Evolutionary conservation across 2,329 filamentous ascomycete genomes (phyloP).

Genomic region (Sporothrix curviconia): DNA sequence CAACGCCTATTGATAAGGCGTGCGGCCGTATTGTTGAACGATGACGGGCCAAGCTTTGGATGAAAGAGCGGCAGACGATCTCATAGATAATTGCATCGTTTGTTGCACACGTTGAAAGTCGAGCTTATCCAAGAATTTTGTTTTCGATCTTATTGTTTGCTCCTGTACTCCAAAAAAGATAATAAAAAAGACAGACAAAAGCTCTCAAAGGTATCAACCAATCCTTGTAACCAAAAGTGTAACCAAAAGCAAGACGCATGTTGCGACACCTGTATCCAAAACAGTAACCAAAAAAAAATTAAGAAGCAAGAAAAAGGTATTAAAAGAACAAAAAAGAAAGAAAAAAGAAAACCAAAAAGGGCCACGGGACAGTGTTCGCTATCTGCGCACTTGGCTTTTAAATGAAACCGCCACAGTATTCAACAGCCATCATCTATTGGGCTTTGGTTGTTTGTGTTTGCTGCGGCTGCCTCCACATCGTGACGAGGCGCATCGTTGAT

Average conservation of each 20-base stretch:
- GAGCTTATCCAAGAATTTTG: no score
- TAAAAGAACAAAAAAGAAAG: not conserved
- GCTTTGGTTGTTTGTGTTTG: constrained; percentile 2
- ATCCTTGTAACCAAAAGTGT: not conserved
- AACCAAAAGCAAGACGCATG: not conserved
- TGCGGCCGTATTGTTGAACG: not conserved
- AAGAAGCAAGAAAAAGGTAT: not conserved
- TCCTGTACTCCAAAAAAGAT: no score
- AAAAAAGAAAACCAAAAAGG: not conserved
- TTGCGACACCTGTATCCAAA: not conserved
- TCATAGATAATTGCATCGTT: not conserved
- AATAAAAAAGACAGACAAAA: not conserved
- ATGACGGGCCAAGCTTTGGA: no score
- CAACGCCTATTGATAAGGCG: not conserved
- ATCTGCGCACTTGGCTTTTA: no score
- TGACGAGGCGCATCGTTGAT: constrained; percentile 3
- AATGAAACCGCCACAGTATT: not conserved
- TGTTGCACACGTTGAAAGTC: no score
- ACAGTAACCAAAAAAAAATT: not conserved
- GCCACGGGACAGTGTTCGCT: no score
- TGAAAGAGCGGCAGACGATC: not conserved
- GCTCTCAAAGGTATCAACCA: constrained; percentile 3
- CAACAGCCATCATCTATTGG: not conserved
- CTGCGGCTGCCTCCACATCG: constrained; percentile 15
- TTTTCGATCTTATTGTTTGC: not conserved